A percentile compares a stretch with the other conserved stretches of the same genome.
These are phyloP conservation scores for Phytopythium chamaehyphon DNA, from an alignment of 352 stramenopile species.

Conservation along the genomic window DNA sequence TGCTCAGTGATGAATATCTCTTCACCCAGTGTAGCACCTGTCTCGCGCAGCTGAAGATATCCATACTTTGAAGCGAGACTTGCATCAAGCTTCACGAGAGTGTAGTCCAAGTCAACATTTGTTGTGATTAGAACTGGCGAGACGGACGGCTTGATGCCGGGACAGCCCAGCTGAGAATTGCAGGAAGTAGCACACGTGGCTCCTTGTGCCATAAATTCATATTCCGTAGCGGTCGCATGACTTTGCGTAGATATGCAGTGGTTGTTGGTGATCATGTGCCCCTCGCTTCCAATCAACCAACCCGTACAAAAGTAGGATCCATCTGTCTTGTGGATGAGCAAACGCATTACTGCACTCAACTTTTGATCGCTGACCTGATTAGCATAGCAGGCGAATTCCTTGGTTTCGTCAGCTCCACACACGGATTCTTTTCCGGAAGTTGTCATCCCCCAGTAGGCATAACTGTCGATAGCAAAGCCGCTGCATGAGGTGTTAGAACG, in stretches of 20 bases:
- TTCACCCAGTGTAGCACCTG: conserved; percentile 40
- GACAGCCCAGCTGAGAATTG: conserved; percentile 22
- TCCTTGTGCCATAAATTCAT: conserved; percentile 63
- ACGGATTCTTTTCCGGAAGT: conserved; percentile 45
- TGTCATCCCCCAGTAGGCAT: conserved; percentile 30
- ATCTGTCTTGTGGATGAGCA: conserved; percentile 60
- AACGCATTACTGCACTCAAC: conserved; percentile 38
- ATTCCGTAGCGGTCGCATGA: conserved; percentile 56
- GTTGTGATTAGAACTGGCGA: conserved; percentile 37
- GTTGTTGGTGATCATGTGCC: conserved; percentile 77
- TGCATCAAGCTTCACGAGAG: conserved; percentile 48
- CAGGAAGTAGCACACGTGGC: conserved; percentile 33
- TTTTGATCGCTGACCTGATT: conserved; percentile 13
- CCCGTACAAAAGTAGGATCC: conserved; percentile 68
- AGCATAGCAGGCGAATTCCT: conserved; percentile 51
- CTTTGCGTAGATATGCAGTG: conserved; percentile 59
- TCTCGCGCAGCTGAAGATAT: conserved; percentile 50
- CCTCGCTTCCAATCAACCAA: conserved; percentile 69
- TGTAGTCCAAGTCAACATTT: conserved; percentile 44
- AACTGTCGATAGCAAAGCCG: conserved; percentile 50
- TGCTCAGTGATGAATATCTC: conserved; percentile 64
- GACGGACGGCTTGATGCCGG: conserved; percentile 23
- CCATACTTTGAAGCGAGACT: conserved; percentile 34
- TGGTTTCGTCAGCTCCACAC: conserved; percentile 56
- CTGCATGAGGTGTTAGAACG: too few species aligned